Conservation (phyloP, 2,329 filamentous ascomycete species). For the Xylariales sp. region DNA sequence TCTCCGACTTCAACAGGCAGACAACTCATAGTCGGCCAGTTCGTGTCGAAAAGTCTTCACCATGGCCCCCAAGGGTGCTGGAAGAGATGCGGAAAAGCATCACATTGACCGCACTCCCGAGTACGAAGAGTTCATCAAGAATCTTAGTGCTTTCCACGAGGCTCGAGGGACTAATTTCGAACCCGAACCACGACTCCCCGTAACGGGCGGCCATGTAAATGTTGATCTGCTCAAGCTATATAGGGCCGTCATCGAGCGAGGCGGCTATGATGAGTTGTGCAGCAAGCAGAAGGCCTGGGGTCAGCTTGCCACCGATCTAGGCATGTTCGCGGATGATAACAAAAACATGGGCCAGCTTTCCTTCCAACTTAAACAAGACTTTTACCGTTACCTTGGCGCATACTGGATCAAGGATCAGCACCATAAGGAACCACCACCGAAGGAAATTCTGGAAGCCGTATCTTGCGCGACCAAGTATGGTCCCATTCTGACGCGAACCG, state of each 20-base stretch:
- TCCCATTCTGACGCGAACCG: constrained; percentile 69
- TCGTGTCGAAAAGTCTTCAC: no score
- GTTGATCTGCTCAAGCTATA: constrained; percentile 77
- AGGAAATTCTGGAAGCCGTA: constrained; percentile 76
- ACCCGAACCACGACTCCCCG: constrained; percentile 54
- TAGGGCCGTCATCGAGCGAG: constrained; percentile 69
- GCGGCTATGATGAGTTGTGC: constrained; percentile 82
- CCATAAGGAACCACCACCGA: constrained; percentile 76
- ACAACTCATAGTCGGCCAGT: no score
- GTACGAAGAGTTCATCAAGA: constrained; percentile 74
- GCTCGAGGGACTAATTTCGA: constrained; percentile 77
- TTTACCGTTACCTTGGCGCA: constrained; percentile 84
- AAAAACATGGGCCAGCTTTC: constrained; percentile 64
- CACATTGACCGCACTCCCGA: constrained; percentile 60
- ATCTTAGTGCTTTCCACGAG: constrained; percentile 69
- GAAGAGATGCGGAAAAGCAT: constrained; percentile 21
- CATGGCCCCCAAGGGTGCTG: constrained; percentile 24
- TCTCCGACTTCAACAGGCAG: not conserved
- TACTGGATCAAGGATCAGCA: constrained; percentile 80
- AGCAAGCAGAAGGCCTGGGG: constrained; percentile 85
- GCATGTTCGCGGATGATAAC: constrained; percentile 69
- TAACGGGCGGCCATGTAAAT: constrained; percentile 72
- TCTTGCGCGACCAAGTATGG: constrained; percentile 80
- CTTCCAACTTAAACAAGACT: constrained; percentile 81
- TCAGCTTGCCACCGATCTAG: constrained; percentile 70